phyloP scores from a whole-genome alignment of 768 basidiomycete species.

The Pleurotus djamor region DNA sequence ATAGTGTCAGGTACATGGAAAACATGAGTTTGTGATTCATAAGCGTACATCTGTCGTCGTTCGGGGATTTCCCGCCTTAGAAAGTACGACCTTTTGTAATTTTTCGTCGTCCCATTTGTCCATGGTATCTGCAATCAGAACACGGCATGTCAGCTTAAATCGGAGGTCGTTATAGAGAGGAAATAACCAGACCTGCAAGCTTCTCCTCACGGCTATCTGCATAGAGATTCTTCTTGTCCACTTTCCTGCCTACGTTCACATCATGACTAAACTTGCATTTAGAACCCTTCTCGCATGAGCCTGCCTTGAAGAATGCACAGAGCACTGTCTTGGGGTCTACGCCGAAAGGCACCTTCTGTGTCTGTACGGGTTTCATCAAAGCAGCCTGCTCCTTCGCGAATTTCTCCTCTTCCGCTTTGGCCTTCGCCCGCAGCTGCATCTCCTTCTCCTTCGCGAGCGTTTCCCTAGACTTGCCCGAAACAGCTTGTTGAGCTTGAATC shows the following conservation, averaged over 20 bases:
- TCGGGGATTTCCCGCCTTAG: slow-evolving; percentile 86
- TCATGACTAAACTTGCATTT: slow-evolving; percentile 99
- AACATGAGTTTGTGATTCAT: background rate
- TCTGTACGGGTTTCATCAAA: slow-evolving; percentile 75
- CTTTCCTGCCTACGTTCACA: slow-evolving; percentile 83
- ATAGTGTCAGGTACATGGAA: background rate
- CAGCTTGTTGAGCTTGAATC: slow-evolving; percentile 74
- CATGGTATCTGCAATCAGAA: slow-evolving; percentile 76
- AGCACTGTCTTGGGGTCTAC: slow-evolving; percentile 95
- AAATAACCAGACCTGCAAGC: slow-evolving; percentile 47
- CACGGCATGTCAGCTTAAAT: background rate
- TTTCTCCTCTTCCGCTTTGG: slow-evolving; percentile 79
- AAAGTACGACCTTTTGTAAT: slow-evolving; percentile 80
- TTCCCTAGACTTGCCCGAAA: slow-evolving; percentile 79
- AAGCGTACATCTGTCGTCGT: slow-evolving; percentile 82
- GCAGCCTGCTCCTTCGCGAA: slow-evolving; percentile 82
- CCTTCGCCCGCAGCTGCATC: slow-evolving; percentile 73
- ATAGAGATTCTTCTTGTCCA: slow-evolving; percentile 95
- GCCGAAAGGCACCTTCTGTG: slow-evolving; percentile 90
- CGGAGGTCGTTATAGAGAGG: background rate
- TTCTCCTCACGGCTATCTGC: slow-evolving; percentile 86
- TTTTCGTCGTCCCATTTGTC: slow-evolving; percentile 98
- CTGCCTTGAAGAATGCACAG: slow-evolving; percentile 91
- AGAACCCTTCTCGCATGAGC: slow-evolving; percentile 88
- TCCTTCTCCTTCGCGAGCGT: slow-evolving; percentile 84